Base-by-base conservation (phyloP, 1,284 basidiomycete species). In the Lentinula novae-zelandiae region DNA sequence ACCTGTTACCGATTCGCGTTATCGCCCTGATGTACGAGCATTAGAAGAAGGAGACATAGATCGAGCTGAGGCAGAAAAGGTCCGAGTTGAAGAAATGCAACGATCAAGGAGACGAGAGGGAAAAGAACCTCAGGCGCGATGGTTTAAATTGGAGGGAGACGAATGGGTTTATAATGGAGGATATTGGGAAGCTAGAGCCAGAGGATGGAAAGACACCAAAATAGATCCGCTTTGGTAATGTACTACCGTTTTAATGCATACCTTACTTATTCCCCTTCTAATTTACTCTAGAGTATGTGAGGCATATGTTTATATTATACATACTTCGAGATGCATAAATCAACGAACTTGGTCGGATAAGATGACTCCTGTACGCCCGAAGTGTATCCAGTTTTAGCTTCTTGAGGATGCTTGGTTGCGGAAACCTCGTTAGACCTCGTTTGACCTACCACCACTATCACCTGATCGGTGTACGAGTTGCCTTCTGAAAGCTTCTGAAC, bases 1-100 rank as follows among this genome's bases (percentile, higher is more conserved):
- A 5, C 90, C 94, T 0, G 84, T 86, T 0, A 95, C 95, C 0
- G 95, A 97, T 71, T 95, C 94, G 7, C 83, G 95, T 36, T 78
- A 85, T 62, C 82, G 95, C 39, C 92, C 94, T 1, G 95, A 97
- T 73, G 91, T 96, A 58, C 78, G 90, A 34, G 92, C 93, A 3
- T 78, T 96, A 50, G 95, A 97, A 72, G 84, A 91, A 64, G 95
- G 94, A 10, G 76, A 91, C 52, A 71, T 92, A 2, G 88, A 93
- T 62, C 68, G 77, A 52, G 94, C 95, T 1, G 95, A 97, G 68
- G 73, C 73, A 55, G 81, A 91, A 68, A 97, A 97, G 75, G 72
- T 77, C 33, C 78, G 82, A 36, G 75, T 96, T 10, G 95, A 97
- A 72, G 89, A 84, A 71, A 74, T 80, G 72, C 88, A 87, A 72